Evolutionary conservation across 1,139 yeast genomes (phyloP), one percentile per base, ranked within the genome.

Genomic region (Kodamaea derodonti): DNA sequence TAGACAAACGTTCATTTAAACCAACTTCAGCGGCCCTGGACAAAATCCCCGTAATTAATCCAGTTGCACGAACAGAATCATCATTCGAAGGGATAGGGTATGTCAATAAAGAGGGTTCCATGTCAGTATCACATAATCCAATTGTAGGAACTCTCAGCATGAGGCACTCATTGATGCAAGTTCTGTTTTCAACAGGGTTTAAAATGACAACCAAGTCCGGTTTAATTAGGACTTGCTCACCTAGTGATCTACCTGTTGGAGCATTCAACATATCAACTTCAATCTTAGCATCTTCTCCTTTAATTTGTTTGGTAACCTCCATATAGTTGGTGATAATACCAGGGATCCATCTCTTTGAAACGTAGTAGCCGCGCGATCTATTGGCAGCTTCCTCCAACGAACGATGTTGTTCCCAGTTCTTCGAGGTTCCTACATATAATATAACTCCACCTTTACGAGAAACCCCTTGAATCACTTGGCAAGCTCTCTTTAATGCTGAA

Each of bases 1-100:
- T 16, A 22, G 30, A 10, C 18, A 26, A 23, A 55, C 95, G 75
- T 40, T 68, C 72, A 30, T 69, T 60, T 38, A 80, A 67, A 27
- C 98, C 98, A 33, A 70, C 72, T 55, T 84, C 80, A 17, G 95
- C 97, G 13, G 97, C 88, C 52, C 75, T 80, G 15, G 95, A 81
- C 46, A 92, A 69, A 14, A 90, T 80, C 41, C 98, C 97, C 36
- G 79, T 67, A 52, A 92, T 74, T 49, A 92, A 67, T 45, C 84
- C 82, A 4, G 84, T 78, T 11, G 95, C 77, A 56, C 98, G 76
- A 39, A 79, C 65, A n/a, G 95, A 83, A 56, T 90, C 97, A 58
- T 92, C 97, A 54, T 92, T 92, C 43, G 95, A 95, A 17, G 98
- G 97, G 47, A 92, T 85, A 33, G 97, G 95, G 58, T 92, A 92